phyloP scores from a whole-genome alignment of 2,329 filamentous ascomycete genomes.

The Microdochium nivale region DNA sequence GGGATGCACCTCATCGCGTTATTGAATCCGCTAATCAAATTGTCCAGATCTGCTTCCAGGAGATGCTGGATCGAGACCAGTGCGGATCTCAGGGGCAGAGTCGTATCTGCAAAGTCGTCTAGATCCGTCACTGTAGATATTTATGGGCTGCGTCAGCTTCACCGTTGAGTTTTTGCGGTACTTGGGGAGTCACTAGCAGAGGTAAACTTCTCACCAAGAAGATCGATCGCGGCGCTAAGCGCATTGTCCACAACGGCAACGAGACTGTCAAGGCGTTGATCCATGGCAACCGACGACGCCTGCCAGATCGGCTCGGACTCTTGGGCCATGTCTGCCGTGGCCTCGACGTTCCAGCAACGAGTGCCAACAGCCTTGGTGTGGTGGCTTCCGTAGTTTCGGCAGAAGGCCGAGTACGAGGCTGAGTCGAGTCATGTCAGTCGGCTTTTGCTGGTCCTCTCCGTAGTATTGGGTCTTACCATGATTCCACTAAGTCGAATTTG shows the following conservation, averaged over 20 bases:
- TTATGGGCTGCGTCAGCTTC: too few species aligned
- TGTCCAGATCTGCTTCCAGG: slow-evolving; percentile 13
- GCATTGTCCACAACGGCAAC: slow-evolving; percentile 6
- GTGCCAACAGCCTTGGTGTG: slow-evolving; percentile 13
- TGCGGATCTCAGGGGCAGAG: slow-evolving; percentile 12
- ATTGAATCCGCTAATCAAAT: background rate
- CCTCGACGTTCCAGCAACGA: slow-evolving; percentile 37
- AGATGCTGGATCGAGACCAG: slow-evolving; percentile 18
- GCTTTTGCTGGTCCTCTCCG: background rate
- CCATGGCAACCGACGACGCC: slow-evolving; percentile 8
- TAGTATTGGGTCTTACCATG: background rate
- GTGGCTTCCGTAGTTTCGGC: slow-evolving; percentile 29
- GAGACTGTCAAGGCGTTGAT: slow-evolving; percentile 6
- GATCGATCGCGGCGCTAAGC: slow-evolving; percentile 5
- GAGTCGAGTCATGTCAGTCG: slow-evolving; percentile 6
- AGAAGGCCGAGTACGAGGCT: slow-evolving; percentile 31
- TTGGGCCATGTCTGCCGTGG: slow-evolving; percentile 24
- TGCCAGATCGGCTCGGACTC: slow-evolving; percentile 25
- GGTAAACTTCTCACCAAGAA: background rate
- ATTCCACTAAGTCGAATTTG: background rate
- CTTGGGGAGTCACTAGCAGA: too few species aligned
- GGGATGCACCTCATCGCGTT: background rate
- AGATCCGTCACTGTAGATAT: background rate
- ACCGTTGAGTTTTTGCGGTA: too few species aligned
- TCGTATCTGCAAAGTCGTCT: background rate